These are phyloP conservation scores for Avena insularis DNA, from an alignment of 176 grass and related monocot genomes.

Conservation along the genomic window DNA sequence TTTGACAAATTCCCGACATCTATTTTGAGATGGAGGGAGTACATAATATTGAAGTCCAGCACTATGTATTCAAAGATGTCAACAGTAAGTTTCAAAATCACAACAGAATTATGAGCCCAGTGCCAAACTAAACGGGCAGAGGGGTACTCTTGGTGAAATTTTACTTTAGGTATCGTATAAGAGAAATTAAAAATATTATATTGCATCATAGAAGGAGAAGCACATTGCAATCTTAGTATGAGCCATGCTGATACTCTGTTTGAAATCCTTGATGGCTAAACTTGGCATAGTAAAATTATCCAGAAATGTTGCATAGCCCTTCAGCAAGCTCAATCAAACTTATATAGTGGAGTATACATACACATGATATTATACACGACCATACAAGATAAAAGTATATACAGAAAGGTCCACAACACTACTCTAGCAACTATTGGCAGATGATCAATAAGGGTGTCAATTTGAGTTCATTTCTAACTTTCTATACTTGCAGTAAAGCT, in stretches of 20 bases:
- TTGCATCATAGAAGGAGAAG: neutral
- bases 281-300: slow-evolving; percentile 17
- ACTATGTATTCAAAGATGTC: neutral
- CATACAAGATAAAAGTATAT: slow-evolving; percentile 20
- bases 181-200: neutral
- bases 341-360: neutral
- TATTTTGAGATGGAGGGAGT: too few relatives aligned
- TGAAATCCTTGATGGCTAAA: neutral
- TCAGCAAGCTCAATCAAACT: slow-evolving; percentile 23
- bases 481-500: neutral
- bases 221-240: slow-evolving; percentile 13
- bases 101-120: neutral
- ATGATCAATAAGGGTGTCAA: slow-evolving; percentile 22
- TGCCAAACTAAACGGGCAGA: neutral
- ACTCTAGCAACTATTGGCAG: slow-evolving; percentile 2
- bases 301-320: slow-evolving; percentile 20
- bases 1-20: too few relatives aligned
- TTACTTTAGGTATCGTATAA: neutral
- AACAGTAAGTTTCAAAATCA: slow-evolving; percentile 5
- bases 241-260: neutral
- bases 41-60: neutral
- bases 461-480: slow-evolving; percentile 22
- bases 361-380: slow-evolving; percentile 3
- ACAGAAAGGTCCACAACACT: slow-evolving; percentile 5
- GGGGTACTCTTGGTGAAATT: neutral